phyloP scores from a whole-genome alignment of 2,329 filamentous ascomycete genomes.

The Neofusicoccum ribis region DNA sequence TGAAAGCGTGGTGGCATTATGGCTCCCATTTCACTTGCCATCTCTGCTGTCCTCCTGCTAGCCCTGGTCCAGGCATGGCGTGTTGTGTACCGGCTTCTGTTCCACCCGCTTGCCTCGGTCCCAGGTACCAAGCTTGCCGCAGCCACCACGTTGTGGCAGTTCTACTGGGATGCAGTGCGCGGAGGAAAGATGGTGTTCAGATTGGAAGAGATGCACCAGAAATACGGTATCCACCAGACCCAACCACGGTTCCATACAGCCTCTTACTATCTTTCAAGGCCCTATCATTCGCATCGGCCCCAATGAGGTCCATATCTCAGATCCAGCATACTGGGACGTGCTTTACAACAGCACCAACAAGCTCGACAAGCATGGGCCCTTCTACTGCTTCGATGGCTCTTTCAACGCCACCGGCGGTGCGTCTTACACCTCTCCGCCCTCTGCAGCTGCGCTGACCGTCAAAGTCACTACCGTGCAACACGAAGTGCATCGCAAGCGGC shows the following conservation, averaged over 20 bases:
- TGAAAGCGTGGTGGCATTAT: neutral
- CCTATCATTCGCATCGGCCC: conserved; percentile 36
- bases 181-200: conserved; percentile 23
- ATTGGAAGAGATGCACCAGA: conserved; percentile 29
- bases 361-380: conserved; percentile 18
- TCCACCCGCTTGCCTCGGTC: conserved; percentile 24
- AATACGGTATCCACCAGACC: conserved; percentile 23
- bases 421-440: no score
- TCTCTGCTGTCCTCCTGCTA: neutral
- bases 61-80: neutral
- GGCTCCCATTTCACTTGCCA: neutral
- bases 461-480: conserved; percentile 2
- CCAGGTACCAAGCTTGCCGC: conserved; percentile 25
- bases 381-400: neutral
- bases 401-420: neutral
- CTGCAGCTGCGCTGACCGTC: neutral
- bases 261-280: conserved; percentile 22
- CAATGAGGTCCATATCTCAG: conserved; percentile 31
- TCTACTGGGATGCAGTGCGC: conserved; percentile 28
- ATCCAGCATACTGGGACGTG: conserved; percentile 28
- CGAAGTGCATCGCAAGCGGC: conserved; percentile 26
- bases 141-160: conserved; percentile 25
- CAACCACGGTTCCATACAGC: neutral
- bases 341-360: conserved; percentile 4
- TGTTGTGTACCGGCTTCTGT: conserved; percentile 1